Evolutionary conservation across 2,329 filamentous ascomycete species (phyloP).

Genomic region (Onygena corvina): DNA sequence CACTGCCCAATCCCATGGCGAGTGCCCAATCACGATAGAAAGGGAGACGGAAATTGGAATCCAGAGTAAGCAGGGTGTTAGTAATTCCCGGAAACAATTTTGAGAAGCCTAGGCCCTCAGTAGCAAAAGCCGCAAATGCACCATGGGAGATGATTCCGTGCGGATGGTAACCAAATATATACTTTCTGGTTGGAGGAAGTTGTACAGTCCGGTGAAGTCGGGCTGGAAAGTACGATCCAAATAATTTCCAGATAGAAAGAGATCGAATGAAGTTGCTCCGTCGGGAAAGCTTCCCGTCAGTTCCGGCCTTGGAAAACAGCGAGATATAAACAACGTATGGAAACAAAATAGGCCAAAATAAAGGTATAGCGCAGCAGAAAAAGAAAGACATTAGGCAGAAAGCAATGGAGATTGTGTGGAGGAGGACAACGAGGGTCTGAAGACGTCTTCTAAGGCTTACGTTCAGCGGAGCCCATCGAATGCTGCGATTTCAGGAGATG

Average conservation of each 20-base stretch:
- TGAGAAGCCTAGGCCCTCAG: slow-evolving; percentile 75
- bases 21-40: slow-evolving; percentile 93
- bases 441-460: slow-evolving; percentile 59
- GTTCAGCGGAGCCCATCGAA: slow-evolving; percentile 73
- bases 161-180: slow-evolving; percentile 94
- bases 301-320: slow-evolving; percentile 64
- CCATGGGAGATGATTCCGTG: slow-evolving; percentile 96
- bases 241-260: slow-evolving; percentile 70
- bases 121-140: slow-evolving; percentile 84
- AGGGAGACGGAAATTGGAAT: slow-evolving; percentile 87
- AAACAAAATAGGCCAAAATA: slow-evolving; percentile 71
- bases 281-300: slow-evolving; percentile 60
- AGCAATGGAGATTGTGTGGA: slow-evolving; percentile 61
- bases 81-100: slow-evolving; percentile 89
- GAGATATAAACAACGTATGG: slow-evolving; percentile 71
- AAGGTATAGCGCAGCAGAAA: slow-evolving; percentile 75
- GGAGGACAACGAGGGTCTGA: slow-evolving; percentile 66
- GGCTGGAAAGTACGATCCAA: slow-evolving; percentile 86
- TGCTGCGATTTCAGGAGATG: slow-evolving; percentile 19
- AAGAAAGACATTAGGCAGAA: slow-evolving; percentile 69
- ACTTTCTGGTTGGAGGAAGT: slow-evolving; percentile 71
- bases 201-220: slow-evolving; percentile 72
- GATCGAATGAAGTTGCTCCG: slow-evolving; percentile 64
- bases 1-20: slow-evolving; percentile 72
- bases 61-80: slow-evolving; percentile 85